phyloP scores from a whole-genome alignment of 495 filamentous ascomycete species.

The Cetradonia linearis region DNA sequence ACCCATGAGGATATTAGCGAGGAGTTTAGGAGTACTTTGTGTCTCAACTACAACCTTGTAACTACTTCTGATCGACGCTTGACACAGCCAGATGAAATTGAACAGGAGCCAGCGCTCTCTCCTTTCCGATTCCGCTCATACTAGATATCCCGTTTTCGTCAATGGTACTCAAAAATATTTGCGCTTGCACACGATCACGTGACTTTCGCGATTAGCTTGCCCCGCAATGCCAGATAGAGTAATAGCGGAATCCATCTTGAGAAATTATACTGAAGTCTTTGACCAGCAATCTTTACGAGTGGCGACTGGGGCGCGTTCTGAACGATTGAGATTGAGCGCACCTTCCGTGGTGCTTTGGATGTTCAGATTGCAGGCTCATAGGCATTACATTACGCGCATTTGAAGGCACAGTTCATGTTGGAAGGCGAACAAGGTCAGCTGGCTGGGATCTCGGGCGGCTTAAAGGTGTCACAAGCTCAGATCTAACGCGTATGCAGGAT shows the following conservation, averaged over 20 bases:
- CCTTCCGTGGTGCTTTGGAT: background rate
- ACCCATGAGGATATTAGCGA: constrained; percentile 7
- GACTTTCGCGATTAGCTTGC: constrained; percentile 1
- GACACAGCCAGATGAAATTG: background rate
- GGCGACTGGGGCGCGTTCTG: background rate
- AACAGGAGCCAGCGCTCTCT: background rate
- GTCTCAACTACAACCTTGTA: background rate
- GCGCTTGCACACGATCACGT: too few relatives aligned
- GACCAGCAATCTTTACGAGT: background rate
- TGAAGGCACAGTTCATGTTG: background rate
- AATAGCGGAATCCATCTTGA: background rate
- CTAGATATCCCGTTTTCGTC: background rate
- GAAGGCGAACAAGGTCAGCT: constrained; percentile 2
- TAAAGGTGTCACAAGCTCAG: background rate
- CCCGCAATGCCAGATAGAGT: background rate
- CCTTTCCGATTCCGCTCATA: background rate
- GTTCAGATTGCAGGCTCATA: background rate
- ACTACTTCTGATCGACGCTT: background rate
- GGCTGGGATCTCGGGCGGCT: too few relatives aligned
- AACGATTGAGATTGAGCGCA: background rate
- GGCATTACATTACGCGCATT: background rate
- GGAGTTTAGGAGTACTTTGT: constrained; percentile 9
- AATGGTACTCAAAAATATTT: too few relatives aligned
- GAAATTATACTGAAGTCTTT: background rate
- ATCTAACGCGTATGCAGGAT: constrained; percentile 1